Percentiles rank a stretch among this genome's conserved stretches.
Evolutionary conservation across 148 eudicot species (phyloP).

Genomic region (Agrostemma githago): DNA sequence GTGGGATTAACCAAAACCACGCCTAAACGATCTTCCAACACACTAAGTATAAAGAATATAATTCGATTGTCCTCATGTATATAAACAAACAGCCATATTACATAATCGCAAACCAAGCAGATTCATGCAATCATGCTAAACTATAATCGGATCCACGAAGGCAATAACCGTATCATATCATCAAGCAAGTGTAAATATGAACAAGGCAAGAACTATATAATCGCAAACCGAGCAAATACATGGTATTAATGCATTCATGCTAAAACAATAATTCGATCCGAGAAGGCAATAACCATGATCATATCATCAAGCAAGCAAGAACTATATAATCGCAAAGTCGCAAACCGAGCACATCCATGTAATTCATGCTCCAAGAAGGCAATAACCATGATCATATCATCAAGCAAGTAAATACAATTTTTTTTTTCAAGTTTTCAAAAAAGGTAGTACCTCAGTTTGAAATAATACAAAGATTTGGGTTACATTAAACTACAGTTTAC

Average conservation of each 20-base stretch:
- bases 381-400: constrained; percentile 10
- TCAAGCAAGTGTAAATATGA: constrained; percentile 14
- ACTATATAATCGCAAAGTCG: constrained; percentile 5
- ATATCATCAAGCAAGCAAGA: constrained; percentile 25
- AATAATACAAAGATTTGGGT: constrained; percentile 19
- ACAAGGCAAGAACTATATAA: constrained; percentile 16
- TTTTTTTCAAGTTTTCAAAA: constrained; percentile 6
- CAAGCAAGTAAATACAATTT: constrained; percentile 31
- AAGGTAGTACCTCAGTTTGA: constrained; percentile 21
- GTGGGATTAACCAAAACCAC: background rate
- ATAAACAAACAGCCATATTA: background rate
- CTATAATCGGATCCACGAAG: background rate
- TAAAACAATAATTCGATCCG: constrained; percentile 16
- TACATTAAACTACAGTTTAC: constrained; percentile 14
- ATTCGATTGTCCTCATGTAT: background rate
- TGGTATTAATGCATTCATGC: background rate
- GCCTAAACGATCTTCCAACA: background rate
- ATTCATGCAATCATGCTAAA: constrained; percentile 14
- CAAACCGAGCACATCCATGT: too few species aligned
- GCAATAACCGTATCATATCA: background rate
- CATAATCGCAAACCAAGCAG: background rate
- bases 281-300: background rate
- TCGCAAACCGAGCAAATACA: too few species aligned
- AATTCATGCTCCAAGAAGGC: too few species aligned
- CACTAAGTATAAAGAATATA: background rate